These are phyloP conservation scores for Didymella arachidicola DNA, from an alignment of 2,329 filamentous ascomycete genomes.

Conservation along the genomic window DNA sequence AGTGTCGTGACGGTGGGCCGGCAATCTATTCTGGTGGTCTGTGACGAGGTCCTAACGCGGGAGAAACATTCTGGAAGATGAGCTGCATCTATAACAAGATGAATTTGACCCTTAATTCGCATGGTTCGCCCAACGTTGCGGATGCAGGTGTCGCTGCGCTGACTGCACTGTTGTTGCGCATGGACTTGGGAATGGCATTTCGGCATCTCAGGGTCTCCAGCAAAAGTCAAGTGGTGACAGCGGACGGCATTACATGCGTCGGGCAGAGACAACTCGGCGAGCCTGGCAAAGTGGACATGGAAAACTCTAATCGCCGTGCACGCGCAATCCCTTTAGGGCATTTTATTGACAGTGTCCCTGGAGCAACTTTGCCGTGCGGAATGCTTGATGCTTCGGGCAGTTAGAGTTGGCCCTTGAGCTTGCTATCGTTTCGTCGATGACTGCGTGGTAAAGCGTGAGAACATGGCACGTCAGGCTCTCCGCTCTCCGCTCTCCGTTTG, in stretches of 20 bases:
- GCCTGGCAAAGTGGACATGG: conserved; percentile 13
- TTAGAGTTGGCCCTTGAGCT: conserved; percentile 28
- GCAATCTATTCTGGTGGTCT: conserved; percentile 44
- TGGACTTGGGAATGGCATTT: conserved; percentile 12
- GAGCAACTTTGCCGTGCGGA: conserved; percentile 31
- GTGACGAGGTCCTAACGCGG: conserved; percentile 32
- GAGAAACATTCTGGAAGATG: conserved; percentile 47
- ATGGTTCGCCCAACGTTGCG: conserved; percentile 24
- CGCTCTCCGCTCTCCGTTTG: conserved; percentile 30
- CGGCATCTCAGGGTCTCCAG: conserved; percentile 10
- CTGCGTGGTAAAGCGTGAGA: conserved; percentile 20
- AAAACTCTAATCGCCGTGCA: conserved; percentile 24
- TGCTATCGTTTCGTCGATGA: conserved; percentile 31
- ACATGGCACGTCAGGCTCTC: conserved; percentile 32
- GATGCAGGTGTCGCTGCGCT: background rate
- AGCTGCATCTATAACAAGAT: conserved; percentile 27
- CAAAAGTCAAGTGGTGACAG: conserved; percentile 22
- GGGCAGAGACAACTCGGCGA: conserved; percentile 23
- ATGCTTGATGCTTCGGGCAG: conserved; percentile 12
- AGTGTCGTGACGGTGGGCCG: conserved; percentile 33
- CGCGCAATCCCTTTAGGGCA: conserved; percentile 24
- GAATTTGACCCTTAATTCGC: conserved; percentile 21
- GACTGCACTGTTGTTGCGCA: conserved; percentile 11
- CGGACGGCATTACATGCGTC: conserved; percentile 23
- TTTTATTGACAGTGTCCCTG: conserved; percentile 18